Evolutionary conservation across 805 yeast genomes (phyloP).

Genomic region (Yarrowia sp.): DNA sequence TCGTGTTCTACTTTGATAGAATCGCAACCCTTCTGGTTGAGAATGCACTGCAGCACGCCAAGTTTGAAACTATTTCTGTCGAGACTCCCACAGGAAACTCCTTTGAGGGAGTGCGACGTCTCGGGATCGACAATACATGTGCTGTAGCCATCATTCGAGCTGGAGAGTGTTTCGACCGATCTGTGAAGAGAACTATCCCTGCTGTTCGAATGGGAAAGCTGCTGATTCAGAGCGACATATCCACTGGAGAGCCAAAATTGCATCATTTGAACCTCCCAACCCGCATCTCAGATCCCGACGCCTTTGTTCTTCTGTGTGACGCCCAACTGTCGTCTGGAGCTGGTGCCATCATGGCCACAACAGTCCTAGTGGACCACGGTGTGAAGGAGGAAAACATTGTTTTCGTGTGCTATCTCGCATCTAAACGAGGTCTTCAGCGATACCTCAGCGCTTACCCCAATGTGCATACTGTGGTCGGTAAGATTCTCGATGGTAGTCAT

Average conservation of each 20-base stretch:
- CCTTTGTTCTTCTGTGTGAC: conserved; percentile 62
- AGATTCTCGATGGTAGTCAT: conserved; percentile 37
- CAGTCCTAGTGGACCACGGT: conserved; percentile 78
- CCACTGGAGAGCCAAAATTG: conserved; percentile 91
- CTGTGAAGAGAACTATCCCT: conserved; percentile 67
- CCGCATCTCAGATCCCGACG: conserved; percentile 29
- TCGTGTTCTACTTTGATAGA: conserved; percentile 81
- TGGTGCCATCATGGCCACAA: conserved; percentile 90
- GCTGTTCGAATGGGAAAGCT: conserved; percentile 77
- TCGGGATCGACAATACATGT: conserved; percentile 48
- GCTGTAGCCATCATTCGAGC: conserved; percentile 83
- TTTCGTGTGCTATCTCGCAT: conserved; percentile 67
- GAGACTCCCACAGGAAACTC: conserved; percentile 44
- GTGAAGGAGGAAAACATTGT: conserved; percentile 59
- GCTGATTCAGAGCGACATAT: conserved; percentile 79
- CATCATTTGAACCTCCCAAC: conserved; percentile 76
- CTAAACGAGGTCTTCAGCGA: conserved; percentile 73
- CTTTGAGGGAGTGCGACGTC: conserved; percentile 36
- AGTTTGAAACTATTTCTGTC: conserved; percentile 34
- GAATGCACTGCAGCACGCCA: conserved; percentile 48
- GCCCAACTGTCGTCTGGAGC: conserved; percentile 91
- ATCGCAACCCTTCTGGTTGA: conserved; percentile 69
- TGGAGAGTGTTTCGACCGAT: conserved; percentile 86
- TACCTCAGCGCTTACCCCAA: conserved; percentile 69
- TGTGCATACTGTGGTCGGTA: conserved; percentile 67